Evolutionary conservation across 805 yeast species (phyloP).

Genomic region (Helenozyma rhizophorensis): DNA sequence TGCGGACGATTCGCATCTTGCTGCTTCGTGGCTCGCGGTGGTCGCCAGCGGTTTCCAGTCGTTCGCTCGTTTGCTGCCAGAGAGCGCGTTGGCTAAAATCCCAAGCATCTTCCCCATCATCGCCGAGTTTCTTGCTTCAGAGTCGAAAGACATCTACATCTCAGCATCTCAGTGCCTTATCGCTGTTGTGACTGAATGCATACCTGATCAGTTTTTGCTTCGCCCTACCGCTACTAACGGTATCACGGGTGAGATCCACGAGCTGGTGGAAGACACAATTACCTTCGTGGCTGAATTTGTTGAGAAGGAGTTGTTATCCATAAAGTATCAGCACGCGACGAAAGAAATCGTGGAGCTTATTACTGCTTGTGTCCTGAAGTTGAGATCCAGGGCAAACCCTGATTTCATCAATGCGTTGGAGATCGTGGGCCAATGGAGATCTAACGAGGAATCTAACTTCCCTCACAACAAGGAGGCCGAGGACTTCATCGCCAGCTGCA

Average conservation of each 20-base stretch:
- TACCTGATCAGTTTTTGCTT: constrained; percentile 57
- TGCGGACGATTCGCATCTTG: constrained; percentile 73
- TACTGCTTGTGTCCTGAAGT: constrained; percentile 55
- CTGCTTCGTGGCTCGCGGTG: constrained; percentile 94
- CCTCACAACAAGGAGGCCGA: constrained; percentile 74
- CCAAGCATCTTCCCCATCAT: constrained; percentile 49
- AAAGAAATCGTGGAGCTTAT: constrained; percentile 68
- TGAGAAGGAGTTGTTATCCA: constrained; percentile 58
- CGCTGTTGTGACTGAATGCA: constrained; percentile 65
- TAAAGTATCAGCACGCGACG: constrained; percentile 73
- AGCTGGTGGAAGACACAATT: constrained; percentile 51
- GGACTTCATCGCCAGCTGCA: constrained; percentile 71
- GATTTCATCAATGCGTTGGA: constrained; percentile 63
- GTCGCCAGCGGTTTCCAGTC: constrained; percentile 71
- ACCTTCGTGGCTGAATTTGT: constrained; percentile 47
- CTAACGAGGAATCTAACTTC: constrained; percentile 66
- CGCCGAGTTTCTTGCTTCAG: constrained; percentile 63
- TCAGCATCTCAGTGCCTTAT: constrained; percentile 86
- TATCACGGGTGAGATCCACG: constrained; percentile 48
- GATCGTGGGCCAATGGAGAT: constrained; percentile 81
- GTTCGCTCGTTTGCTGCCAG: constrained; percentile 31
- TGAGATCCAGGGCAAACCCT: constrained; percentile 66
- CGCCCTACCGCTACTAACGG: constrained; percentile 40
- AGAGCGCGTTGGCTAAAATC: constrained; percentile 49
- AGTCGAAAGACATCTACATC: constrained; percentile 55